These are phyloP conservation scores for Candida patagonica DNA, from an alignment of 805 yeast genomes.

Conservation along the genomic window DNA sequence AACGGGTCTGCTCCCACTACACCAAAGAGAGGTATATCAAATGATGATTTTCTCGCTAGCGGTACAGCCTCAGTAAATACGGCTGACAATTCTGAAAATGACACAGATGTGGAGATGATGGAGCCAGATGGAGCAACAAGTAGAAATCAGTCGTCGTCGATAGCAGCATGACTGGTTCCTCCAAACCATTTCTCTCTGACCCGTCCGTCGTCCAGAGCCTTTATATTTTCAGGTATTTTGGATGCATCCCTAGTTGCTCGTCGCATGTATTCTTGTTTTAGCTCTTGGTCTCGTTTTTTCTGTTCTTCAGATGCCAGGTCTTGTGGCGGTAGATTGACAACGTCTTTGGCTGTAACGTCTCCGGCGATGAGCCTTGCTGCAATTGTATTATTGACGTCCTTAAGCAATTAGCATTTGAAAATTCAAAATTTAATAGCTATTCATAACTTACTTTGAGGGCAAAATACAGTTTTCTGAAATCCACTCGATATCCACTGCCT, in stretches of 20 bases:
- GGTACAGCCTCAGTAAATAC: neutral
- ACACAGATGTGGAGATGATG: neutral
- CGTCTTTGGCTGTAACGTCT: conserved; percentile 19
- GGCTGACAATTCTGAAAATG: neutral
- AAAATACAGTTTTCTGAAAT: conserved; percentile 23
- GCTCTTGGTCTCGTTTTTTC: conserved; percentile 17
- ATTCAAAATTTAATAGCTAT: too few relatives aligned
- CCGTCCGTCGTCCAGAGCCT: conserved; percentile 31
- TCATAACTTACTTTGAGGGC: conserved; percentile 18
- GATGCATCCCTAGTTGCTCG: conserved; percentile 22
- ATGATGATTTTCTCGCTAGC: neutral
- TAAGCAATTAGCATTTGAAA: neutral
- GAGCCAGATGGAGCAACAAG: neutral
- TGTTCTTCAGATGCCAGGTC: conserved; percentile 23
- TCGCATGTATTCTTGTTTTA: conserved; percentile 22
- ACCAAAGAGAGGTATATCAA: neutral
- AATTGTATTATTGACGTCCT: conserved; percentile 19
- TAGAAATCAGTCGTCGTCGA: conserved; percentile 4
- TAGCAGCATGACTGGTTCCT: conserved; percentile 30
- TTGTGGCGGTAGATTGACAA: conserved; percentile 24
- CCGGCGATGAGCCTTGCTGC: conserved; percentile 19
- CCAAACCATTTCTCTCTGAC: conserved; percentile 37
- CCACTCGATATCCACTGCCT: conserved; percentile 19
- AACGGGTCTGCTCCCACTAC: neutral
- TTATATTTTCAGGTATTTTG: conserved; percentile 24